These are phyloP conservation scores for Macrocystidia cucumis DNA, from an alignment of 1,284 basidiomycete genomes.

Conservation along the genomic window DNA sequence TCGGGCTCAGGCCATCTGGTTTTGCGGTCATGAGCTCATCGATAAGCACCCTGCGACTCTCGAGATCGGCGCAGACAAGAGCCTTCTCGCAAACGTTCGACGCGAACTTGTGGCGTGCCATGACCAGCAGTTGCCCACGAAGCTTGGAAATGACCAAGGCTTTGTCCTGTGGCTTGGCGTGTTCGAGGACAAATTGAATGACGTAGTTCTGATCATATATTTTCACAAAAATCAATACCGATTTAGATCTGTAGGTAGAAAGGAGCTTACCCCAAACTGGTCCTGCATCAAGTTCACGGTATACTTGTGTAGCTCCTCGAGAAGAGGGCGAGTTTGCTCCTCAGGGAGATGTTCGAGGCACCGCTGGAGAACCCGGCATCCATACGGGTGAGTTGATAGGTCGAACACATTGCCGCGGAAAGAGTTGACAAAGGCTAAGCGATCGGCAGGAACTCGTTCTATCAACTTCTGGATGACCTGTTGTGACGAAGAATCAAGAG, in stretches of 20 bases:
- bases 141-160: constrained; percentile 65
- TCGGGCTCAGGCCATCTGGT: constrained; percentile 53
- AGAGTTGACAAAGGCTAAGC: constrained; percentile 68
- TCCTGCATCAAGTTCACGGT: constrained; percentile 74
- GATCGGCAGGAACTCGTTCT: constrained; percentile 70
- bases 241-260: neutral
- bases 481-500: constrained; percentile 9
- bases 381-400: constrained; percentile 87
- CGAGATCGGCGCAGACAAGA: constrained; percentile 56
- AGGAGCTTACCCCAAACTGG: constrained; percentile 72
- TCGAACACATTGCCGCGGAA: constrained; percentile 84
- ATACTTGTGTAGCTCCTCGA: constrained; percentile 82
- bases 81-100: constrained; percentile 97
- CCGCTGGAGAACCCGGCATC: constrained; percentile 92
- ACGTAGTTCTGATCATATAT: constrained; percentile 78
- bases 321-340: constrained; percentile 60
- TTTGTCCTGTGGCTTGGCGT: constrained; percentile 69
- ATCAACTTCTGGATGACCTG: constrained; percentile 82
- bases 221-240: neutral
- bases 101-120: constrained; percentile 92
- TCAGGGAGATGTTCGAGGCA: constrained; percentile 83
- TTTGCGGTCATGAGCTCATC: constrained; percentile 75
- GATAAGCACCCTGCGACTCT: constrained; percentile 63
- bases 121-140: constrained; percentile 70
- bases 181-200: constrained; percentile 88